Evolutionary conservation across 2,329 filamentous ascomycete species (phyloP).

Genomic region (Aspergillus sp.): DNA sequence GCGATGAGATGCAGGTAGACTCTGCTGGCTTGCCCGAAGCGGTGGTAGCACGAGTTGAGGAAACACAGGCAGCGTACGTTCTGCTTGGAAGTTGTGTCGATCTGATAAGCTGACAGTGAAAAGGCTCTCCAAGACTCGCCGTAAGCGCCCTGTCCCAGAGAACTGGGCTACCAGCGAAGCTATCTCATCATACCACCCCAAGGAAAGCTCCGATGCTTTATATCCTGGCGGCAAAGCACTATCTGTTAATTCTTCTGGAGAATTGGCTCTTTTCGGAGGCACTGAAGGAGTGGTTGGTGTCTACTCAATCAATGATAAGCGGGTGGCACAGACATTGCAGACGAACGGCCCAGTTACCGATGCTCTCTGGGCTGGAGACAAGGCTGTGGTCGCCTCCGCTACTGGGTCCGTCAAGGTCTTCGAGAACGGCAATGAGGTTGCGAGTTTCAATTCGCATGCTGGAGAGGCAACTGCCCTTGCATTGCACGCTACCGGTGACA

Average conservation of each 20-base stretch:
- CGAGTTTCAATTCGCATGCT: conserved; percentile 71
- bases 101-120: conserved; percentile 16
- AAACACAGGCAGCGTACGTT: conserved; percentile 70
- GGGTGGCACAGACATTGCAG: conserved; percentile 63
- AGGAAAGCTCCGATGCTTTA: conserved; percentile 49
- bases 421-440: conserved; percentile 61
- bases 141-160: conserved; percentile 79
- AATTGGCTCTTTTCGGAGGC: conserved; percentile 67
- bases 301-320: conserved; percentile 69
- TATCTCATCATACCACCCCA: conserved; percentile 55
- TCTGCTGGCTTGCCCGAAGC: conserved; percentile 66
- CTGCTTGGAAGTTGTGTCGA: background rate
- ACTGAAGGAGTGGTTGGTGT: conserved; percentile 68
- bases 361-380: conserved; percentile 53
- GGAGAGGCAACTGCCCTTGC: conserved; percentile 71
- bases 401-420: conserved; percentile 76
- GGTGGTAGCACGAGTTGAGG: conserved; percentile 66
- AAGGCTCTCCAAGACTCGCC: conserved; percentile 78
- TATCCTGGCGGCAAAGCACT: conserved; percentile 55
- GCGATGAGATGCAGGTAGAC: conserved; percentile 86
- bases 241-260: conserved; percentile 53
- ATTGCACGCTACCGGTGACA: conserved; percentile 72
- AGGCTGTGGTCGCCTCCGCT: conserved; percentile 65
- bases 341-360: conserved; percentile 61
- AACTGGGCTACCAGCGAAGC: conserved; percentile 75